These are phyloP conservation scores for Serendipita sp. DNA, from an alignment of 768 basidiomycete genomes.

Conservation along the genomic window DNA sequence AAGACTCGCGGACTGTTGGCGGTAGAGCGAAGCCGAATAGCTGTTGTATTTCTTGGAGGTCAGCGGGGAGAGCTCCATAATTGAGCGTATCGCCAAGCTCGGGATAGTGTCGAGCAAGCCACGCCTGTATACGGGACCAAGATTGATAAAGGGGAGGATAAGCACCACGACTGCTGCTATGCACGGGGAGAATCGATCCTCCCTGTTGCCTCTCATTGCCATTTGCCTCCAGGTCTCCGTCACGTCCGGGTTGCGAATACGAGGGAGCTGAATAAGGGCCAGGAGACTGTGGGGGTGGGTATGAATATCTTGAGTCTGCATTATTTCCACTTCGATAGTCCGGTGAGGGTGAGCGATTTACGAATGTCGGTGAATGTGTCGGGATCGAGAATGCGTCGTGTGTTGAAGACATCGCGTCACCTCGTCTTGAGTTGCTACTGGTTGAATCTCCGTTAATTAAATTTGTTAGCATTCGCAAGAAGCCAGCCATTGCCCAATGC, in stretches of 20 bases:
- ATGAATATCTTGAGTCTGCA: conserved; percentile 37
- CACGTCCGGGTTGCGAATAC: not conserved
- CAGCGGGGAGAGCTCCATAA: conserved; percentile 66
- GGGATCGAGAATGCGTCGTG: conserved; percentile 82
- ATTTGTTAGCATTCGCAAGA: conserved; percentile 4
- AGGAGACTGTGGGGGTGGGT: conserved; percentile 47
- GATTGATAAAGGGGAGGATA: conserved; percentile 73
- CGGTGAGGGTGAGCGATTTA: conserved; percentile 31
- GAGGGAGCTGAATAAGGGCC: not conserved
- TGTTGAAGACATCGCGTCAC: conserved; percentile 59
- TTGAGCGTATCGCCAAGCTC: conserved; percentile 93
- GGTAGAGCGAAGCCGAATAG: conserved; percentile 77
- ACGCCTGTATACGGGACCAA: conserved; percentile 69
- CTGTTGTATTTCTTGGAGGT: conserved; percentile 67
- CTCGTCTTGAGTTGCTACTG: conserved; percentile 19
- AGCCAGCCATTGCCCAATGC: conserved; percentile 5
- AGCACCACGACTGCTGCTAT: conserved; percentile 13
- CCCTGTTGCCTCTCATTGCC: not conserved
- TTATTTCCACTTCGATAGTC: conserved; percentile 3
- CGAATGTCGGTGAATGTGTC: conserved; percentile 44
- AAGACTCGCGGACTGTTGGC: conserved; percentile 76
- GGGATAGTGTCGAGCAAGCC: conserved; percentile 75
- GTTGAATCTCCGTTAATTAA: not conserved
- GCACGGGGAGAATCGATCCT: conserved; percentile 22
- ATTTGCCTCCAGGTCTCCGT: not conserved